Evolutionary conservation across 306 rosid genomes (phyloP), one percentile per base, ranked within the genome.

Genomic region (Trifolium repens): DNA sequence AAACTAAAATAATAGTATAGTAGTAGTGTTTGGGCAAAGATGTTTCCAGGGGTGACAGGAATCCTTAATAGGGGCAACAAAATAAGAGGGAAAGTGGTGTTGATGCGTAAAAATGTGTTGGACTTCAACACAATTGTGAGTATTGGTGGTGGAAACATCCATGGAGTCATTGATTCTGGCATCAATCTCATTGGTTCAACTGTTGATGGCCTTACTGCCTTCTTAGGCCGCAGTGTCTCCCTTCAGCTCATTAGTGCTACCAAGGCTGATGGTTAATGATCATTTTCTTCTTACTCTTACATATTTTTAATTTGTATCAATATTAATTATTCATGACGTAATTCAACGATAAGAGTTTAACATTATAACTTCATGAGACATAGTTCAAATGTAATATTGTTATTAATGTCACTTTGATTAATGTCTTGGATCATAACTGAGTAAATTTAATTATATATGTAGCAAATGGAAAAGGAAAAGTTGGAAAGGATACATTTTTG

Each of bases 401-500:
- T 22, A 22, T 22, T 22, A 22, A 22, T 22, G 24, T 22, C 24
- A 22, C 24, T 22, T 22, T 22, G 24, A 22, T 22, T 22, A 22
- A 22, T 22, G 12, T 9, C 42, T 42, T 42, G 11, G 12, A 3
- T 42, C 4, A 43, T 43, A 5, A 10, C 13, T 43, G 12, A 43
- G 11, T 43, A 43, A 43, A 11, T 24, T 62, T 34, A 8, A 61
- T 76, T 11, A 27, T 66, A 13, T 42, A 40, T 69, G 60, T 44
- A 91, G 92, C 35, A 47, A 84, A 84, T 53, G 86, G 80, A 63
- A 80, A 75, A 46, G 96, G 89, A 49, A 86, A 73, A 67, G 67
- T 86, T 53, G 97, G 93, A 53, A 85, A 79, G 74, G 79, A 85
- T 4, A 85, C 90, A 2, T 80, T 80, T 57, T 49, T 93, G 84